Base-by-base conservation (phyloP, 2,329 filamentous ascomycete species). In the Paecilomyces variotii region DNA sequence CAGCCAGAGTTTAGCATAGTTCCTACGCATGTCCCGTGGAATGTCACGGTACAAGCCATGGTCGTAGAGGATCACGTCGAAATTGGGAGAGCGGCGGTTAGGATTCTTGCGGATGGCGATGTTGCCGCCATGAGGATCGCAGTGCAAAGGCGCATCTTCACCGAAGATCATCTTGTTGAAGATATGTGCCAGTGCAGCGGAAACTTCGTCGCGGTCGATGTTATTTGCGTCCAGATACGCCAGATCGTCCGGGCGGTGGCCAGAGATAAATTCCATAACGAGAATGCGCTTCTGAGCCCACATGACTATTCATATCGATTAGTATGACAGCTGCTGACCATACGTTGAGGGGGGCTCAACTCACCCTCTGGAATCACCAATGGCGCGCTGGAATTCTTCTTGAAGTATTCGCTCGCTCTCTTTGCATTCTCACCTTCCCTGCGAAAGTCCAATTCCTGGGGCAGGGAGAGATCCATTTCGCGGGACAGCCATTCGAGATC, bases 151-250 rank as follows among this genome's bases (percentile, higher is more conserved):
- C 0, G 93, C 93, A 60, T 87, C 83, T 56, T 87, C 84, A 54
- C 93, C 92, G 65, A 99, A 99, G 65, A 99, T 97, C 94, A 99
- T 99, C 72, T 97, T 92, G 79, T 99, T 99, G 82, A 99, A 99
- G 60, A 99, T 91, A 60, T 87, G 86, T 0, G 94, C 88, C 3
- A 99, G 80, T 0, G 91, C 89, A 1, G 93, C 92, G 0, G 92
- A 96, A 4, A 99, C 94, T 74, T 97, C 93, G 70, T 97, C 94
- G 24, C 94, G 86, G 73, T 96, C 91, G 70, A 99, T 99, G 59
- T 85, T 83, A 71, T 95, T 89, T 5, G 82, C 79, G 72, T 97
- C 94, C 2, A 99, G 80, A 70, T 89, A 97, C 14, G 84, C 85
- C 1, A 97, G 82, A 70, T 99, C 93, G 72, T 99, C 94, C 1